Percentiles rank a stretch among this genome's conserved stretches.
Evolutionary conservation across 352 stramenopile species (phyloP).

Genomic region (Thalassiosira hispida): DNA sequence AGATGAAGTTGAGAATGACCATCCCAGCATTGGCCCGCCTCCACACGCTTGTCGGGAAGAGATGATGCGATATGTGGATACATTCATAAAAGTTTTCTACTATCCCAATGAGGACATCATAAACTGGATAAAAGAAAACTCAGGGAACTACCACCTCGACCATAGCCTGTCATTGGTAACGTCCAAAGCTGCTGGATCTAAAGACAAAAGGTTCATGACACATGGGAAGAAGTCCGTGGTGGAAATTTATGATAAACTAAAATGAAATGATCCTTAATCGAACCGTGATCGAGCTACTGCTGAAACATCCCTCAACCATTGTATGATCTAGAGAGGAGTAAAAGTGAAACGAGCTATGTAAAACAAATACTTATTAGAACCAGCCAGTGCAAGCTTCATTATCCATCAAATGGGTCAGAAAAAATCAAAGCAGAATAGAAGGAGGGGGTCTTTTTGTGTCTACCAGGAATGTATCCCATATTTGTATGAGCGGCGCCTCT

Average conservation of each 20-base stretch:
- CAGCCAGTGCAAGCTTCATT: too few species aligned
- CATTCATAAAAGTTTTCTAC: conserved; percentile 84
- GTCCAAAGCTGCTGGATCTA: conserved; percentile 11
- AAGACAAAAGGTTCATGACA: conserved; percentile 35
- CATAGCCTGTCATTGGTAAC: conserved; percentile 60
- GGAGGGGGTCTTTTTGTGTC: too few species aligned
- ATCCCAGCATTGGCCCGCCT: conserved; percentile 30
- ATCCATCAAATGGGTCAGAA: too few species aligned
- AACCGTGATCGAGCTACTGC: too few species aligned
- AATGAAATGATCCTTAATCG: neutral
- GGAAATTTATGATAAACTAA: conserved; percentile 25
- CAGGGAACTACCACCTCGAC: conserved; percentile 47
- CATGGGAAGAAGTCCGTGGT: conserved; percentile 18
- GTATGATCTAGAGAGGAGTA: too few species aligned
- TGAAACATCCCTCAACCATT: too few species aligned
- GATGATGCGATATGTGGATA: conserved; percentile 76
- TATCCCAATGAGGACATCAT: conserved; percentile 72
- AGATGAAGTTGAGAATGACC: conserved; percentile 53
- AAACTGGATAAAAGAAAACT: conserved; percentile 70
- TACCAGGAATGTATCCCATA: too few species aligned
- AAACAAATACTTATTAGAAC: too few species aligned
- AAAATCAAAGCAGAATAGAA: too few species aligned
- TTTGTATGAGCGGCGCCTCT: too few species aligned
- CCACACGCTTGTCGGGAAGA: conserved; percentile 37
- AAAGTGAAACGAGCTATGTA: too few species aligned